Evolutionary conservation across 139 green algal species (phyloP), one percentile per base, ranked within the genome.

Genomic region (Chloropicon primus): DNA sequence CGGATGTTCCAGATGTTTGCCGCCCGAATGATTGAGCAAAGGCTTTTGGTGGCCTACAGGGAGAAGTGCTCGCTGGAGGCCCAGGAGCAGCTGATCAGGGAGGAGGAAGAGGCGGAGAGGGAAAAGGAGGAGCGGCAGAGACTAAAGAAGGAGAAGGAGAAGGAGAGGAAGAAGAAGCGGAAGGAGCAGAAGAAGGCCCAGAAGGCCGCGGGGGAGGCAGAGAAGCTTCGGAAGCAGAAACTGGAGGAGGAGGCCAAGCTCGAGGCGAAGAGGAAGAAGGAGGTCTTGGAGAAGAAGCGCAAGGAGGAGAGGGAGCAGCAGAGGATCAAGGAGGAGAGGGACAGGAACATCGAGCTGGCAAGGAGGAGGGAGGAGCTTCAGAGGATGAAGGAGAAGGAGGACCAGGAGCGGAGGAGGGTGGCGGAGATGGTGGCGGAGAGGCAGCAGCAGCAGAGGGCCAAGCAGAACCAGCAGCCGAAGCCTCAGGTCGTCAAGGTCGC

Each of bases 1-100:
- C 5, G 74, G 25, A 78, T 78, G 74, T 78, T 78, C 27, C 74
- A 78, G 74, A 78, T 78, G 74, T 78, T 78, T 21, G 74, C 74
- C 10, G 74, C 74, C 3, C 76, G 27, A 21, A 78, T 78, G 74
- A 72, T 78, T 21, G 74, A 78, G 74, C 74, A 78, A 21, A 26
- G 74, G 5, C 24, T 78, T 5, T 21, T 78, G 24, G 74, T 27
- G 5, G 74, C 74, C 17, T 78, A 78, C 74, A 78, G 74, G 25
- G 74, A 78, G 74, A 78, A 78, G 25, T 26, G 25, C 24, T 28
- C 74, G 5, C 74, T 78, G 24, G 28, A 78, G 21, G 27, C 25
- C 24, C 74, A 78, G 25, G 74, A 78, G 74, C 28, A 78, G 74
- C 74, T 78, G 74, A 78, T 78, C 3, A 25, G 27, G 74, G 74